phyloP scores from a whole-genome alignment of 1,284 basidiomycete genomes.

The Cutaneotrichosporon sp. region DNA sequence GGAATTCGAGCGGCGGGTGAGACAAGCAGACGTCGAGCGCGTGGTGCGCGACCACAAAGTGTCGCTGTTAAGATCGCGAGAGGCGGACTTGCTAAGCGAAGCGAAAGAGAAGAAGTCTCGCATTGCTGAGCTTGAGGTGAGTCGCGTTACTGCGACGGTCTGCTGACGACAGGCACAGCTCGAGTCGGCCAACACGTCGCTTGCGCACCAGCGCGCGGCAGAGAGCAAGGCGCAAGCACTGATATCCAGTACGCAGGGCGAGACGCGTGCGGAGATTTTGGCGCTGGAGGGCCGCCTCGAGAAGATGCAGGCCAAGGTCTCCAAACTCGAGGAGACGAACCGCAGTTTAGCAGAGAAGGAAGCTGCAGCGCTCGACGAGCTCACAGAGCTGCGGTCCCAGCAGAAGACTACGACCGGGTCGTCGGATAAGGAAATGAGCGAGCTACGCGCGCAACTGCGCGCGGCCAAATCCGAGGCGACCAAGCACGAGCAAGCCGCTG shows the following conservation, averaged over 20 bases:
- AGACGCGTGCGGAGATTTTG: slow-evolving; percentile 16
- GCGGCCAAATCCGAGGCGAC: slow-evolving; percentile 25
- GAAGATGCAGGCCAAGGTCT: slow-evolving; percentile 22
- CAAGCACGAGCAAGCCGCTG: slow-evolving; percentile 24
- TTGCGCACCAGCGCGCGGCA: slow-evolving; percentile 27
- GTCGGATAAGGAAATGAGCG: slow-evolving; percentile 25
- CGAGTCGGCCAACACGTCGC: slow-evolving; percentile 27
- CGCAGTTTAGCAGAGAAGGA: slow-evolving; percentile 29
- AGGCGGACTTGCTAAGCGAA: slow-evolving; percentile 28
- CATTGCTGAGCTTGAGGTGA: slow-evolving; percentile 35
- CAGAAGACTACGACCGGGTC: slow-evolving; percentile 1
- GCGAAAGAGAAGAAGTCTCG: slow-evolving; percentile 20
- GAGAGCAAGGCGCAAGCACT: slow-evolving; percentile 18
- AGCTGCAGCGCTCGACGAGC: slow-evolving; percentile 25
- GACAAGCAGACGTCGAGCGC: slow-evolving; percentile 27
- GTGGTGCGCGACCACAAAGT: slow-evolving; percentile 42
- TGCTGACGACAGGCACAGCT: slow-evolving; percentile 19
- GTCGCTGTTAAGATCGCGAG: slow-evolving; percentile 30
- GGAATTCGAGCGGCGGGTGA: slow-evolving; percentile 34
- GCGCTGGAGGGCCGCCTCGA: slow-evolving; percentile 23
- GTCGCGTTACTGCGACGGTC: not conserved
- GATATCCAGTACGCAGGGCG: slow-evolving; percentile 7
- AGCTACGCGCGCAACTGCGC: slow-evolving; percentile 28
- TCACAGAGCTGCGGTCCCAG: slow-evolving; percentile 23
- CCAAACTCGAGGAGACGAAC: slow-evolving; percentile 23